Evolutionary conservation across 768 basidiomycete genomes (phyloP), one percentile per base, ranked within the genome.

Genomic region (Lyophyllum decastes): DNA sequence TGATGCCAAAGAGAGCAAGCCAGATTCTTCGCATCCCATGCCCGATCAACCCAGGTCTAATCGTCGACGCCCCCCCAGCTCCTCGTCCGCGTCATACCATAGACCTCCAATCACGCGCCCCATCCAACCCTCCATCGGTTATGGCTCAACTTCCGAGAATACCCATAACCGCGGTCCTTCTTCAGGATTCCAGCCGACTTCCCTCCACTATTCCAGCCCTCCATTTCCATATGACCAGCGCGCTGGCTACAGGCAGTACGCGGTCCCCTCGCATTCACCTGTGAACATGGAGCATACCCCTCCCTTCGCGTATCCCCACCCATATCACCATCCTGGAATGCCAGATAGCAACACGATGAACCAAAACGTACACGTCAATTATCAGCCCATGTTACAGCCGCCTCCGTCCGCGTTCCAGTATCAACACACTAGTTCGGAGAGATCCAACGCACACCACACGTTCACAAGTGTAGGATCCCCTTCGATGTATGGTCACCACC

Each of bases 181-280:
- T 38, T 38, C 64, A 21, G 47, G 48, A 22, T 71, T 68, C 54
- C 66, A 65, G 54, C 62, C 61, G 40, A 57, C 68, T 1, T 19
- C 65, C 35, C 57, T 62, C 55, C 72, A 68, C 55, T 72, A 74
- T 53, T 41, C 71, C 8, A 52, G 70, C 9, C 54, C 70, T 11
- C 49, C 63, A 27, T 57, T 68, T 19, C 60, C 65, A 5, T 78
- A 76, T 59, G 64, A 67, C 59, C 77, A 76, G 30, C 71, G 64
- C 21, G 44, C 65, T 25, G 65, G 64, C 63, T 80, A 77, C 57
- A 65, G 77, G 54, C 81, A 76, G 69, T 85, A 84, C 72, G 68
- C 75, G 64, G 72, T 81, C 68, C 70, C 81, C 62, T 59, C 75
- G 2, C 80, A 77, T 63, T 73, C 75, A 22, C 70, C 73, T 11